Percentiles rank a stretch among this genome's conserved stretches.
Conservation (phyloP, 306 rosid genomes). For the Begonia loranthoides region DNA sequence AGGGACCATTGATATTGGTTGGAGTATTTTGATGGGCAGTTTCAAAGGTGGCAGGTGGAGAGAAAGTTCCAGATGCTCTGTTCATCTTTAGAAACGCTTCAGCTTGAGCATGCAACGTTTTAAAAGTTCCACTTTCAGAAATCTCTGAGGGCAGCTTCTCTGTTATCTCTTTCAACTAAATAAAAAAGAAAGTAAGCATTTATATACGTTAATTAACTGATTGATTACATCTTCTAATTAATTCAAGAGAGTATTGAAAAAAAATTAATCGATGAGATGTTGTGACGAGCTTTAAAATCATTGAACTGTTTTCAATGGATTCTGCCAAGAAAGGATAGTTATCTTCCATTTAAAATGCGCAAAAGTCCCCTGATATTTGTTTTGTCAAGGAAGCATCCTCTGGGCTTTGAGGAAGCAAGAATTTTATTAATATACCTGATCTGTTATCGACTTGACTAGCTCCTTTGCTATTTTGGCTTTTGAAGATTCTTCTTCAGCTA, state of each 20-base stretch:
- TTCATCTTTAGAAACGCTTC: constrained; percentile 31
- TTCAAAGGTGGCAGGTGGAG: constrained; percentile 10
- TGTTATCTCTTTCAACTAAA: constrained; percentile 41
- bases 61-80: constrained; percentile 18
- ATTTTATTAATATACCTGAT: constrained; percentile 37
- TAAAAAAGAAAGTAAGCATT: constrained; percentile 11
- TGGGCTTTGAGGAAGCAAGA: no score
- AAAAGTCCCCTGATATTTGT: no score
- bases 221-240: no score
- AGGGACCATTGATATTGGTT: constrained; percentile 13
- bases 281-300: no score
- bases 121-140: constrained; percentile 27
- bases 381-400: no score
- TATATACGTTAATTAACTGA: no score
- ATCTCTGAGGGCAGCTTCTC: constrained; percentile 47
- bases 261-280: no score
- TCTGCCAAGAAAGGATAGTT: no score
- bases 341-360: no score
- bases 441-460: constrained; percentile 40
- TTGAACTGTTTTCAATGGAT: no score
- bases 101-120: constrained; percentile 35
- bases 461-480: constrained; percentile 36
- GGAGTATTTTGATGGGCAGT: constrained; percentile 22
- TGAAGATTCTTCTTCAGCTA: constrained; percentile 44
- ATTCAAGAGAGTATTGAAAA: no score